A percentile compares a stretch with the other conserved stretches of the same genome.
Evolutionary conservation across 108 stramenopile genomes (phyloP).

Genomic region (Nitzschia sp.): DNA sequence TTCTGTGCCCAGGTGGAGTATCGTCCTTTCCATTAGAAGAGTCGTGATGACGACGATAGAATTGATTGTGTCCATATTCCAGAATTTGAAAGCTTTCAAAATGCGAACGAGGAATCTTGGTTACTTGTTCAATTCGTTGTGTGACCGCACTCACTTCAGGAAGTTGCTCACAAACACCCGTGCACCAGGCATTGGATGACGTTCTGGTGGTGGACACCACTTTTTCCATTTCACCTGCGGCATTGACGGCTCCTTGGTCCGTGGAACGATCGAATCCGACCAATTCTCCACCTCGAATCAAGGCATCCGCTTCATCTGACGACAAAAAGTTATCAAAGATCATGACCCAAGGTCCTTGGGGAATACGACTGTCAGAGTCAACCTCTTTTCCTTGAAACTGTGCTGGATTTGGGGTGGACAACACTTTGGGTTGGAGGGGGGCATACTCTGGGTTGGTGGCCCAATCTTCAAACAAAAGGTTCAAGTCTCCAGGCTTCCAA

Average conservation of each 20-base stretch:
- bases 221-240: slow-evolving; percentile 39
- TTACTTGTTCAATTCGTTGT: slow-evolving; percentile 53
- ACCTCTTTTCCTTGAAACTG: not conserved
- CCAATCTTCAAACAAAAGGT: slow-evolving; percentile 49
- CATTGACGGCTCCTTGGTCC: slow-evolving; percentile 42
- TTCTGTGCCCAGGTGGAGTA: slow-evolving; percentile 69
- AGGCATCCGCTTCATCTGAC: slow-evolving; percentile 52
- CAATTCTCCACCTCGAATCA: slow-evolving; percentile 48
- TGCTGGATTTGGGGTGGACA: slow-evolving; percentile 27
- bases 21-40: slow-evolving; percentile 44
- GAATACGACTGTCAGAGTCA: not conserved
- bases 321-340: slow-evolving; percentile 78
- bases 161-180: slow-evolving; percentile 30
- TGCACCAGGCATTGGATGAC: slow-evolving; percentile 57
- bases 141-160: slow-evolving; percentile 41
- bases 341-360: slow-evolving; percentile 67
- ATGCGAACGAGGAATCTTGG: slow-evolving; percentile 51
- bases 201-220: slow-evolving; percentile 52
- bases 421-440: slow-evolving; percentile 27
- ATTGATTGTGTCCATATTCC: slow-evolving; percentile 59
- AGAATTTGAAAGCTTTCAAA: slow-evolving; percentile 79
- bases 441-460: slow-evolving; percentile 35
- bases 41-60: slow-evolving; percentile 80
- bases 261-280: slow-evolving; percentile 54
- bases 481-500: slow-evolving; percentile 67